Evolutionary conservation across 2,329 filamentous ascomycete genomes (phyloP).

Genomic region (Dactylellina leptospora): DNA sequence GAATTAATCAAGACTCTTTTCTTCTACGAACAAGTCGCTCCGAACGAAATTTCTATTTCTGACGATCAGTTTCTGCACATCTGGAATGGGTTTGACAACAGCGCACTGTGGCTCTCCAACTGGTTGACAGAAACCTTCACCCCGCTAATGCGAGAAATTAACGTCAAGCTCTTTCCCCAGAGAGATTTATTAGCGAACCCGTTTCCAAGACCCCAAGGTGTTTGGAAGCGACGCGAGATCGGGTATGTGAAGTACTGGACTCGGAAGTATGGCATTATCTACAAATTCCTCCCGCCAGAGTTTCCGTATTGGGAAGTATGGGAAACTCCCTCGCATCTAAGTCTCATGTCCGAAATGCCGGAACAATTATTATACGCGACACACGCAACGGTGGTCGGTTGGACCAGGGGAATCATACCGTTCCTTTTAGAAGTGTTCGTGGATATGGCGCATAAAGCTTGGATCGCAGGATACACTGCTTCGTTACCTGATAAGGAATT

Average conservation of each 20-base stretch:
- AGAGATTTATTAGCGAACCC: conserved; percentile 14
- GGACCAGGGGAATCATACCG: conserved; percentile 1
- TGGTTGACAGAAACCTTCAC: conserved; percentile 4
- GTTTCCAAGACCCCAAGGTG: neutral
- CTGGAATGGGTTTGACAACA: neutral
- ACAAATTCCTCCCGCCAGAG: conserved; percentile 10
- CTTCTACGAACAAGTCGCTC: neutral
- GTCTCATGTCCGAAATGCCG: neutral
- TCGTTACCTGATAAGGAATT: conserved; percentile 9
- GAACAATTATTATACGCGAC: conserved; percentile 3
- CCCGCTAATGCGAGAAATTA: conserved; percentile 18
- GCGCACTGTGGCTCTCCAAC: too few relatives aligned
- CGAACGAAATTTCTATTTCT: conserved; percentile 4
- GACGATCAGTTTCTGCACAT: neutral
- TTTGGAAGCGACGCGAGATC: conserved; percentile 14
- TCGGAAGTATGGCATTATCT: conserved; percentile 22
- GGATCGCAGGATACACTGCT: neutral
- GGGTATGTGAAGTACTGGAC: conserved; percentile 8
- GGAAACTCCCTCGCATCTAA: neutral
- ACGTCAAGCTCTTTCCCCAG: conserved; percentile 4
- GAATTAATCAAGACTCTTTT: neutral
- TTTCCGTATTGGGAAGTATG: conserved; percentile 21
- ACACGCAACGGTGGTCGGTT: conserved; percentile 4
- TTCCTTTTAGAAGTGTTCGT: conserved; percentile 13
- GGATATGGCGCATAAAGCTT: conserved; percentile 8